Base-by-base conservation (phyloP, 192 early-diverging fungal genomes). In the Hyaloraphidium curvatum region DNA sequence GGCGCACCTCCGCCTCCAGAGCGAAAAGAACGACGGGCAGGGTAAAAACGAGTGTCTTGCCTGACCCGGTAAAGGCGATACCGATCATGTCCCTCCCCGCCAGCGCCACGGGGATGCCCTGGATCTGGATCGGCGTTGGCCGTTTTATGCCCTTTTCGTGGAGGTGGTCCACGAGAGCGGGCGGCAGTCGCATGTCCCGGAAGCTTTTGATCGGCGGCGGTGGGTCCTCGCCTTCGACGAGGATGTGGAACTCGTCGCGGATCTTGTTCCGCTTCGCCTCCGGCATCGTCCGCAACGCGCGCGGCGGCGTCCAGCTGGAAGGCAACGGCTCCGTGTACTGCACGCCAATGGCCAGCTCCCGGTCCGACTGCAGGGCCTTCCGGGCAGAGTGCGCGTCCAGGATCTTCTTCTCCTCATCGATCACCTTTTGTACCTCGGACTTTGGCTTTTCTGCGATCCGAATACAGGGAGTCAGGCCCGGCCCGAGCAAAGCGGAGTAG, bases 21-120 rank as follows among this genome's bases (percentile, higher is more conserved):
- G 93, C 88, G 41, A 82, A 69, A 74, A 97, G 79, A 7, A 97
- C 60, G 50, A 94, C 59, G n/a, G 93, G 93, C 21, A 97, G 59
- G 3, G 91, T 89, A 62, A 97, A 97, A 0, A 89, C 77, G 40
- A 97, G 63, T 5, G 93, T 94, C 56, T 97, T 97, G 17, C 91
- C 93, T 0, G 87, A 91, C 31, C 93, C 91, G n/a, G 93, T 94
- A 59, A 94, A 93, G 0, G 93, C 91, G 69, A 89, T 89, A 9
- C 89, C 91, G 62, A 97, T 94, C 93, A 97, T 97, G 56, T 94
- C 93, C 30, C 93, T 64, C 7, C 93, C 93, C 23, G 78, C 70
- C 11, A 97, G 64, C 3, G 80, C 87, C 0, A 87, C 87, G 0
- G 93, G 93, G 31, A 97, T 58, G n/a, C 93, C 93, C 59, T 95